Evolutionary conservation across 2,329 filamentous ascomycete species (phyloP), one percentile per base, ranked within the genome.

Genomic region (Sclerotinia sclerotiorum): DNA sequence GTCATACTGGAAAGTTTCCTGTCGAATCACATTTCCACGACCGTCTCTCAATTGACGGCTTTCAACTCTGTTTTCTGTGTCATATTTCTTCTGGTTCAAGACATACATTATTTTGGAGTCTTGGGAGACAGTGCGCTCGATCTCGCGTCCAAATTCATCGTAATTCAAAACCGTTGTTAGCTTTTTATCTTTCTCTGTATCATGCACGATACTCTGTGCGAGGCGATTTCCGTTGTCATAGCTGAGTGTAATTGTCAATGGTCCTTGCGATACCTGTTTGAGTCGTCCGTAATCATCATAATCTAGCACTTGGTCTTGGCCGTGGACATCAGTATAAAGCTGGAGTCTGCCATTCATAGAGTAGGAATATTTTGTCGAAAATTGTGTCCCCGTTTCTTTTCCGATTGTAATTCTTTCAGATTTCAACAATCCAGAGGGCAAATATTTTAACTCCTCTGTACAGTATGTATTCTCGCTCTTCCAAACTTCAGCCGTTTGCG

Each of bases 271-370:
- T 29, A 54, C 15, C 51, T 32, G 24, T 29, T 54, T 54, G 1
- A 54, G 27, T 29, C 51, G 5, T 29, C 51, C 51, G 32, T 54
- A 54, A 54, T 54, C 51, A 32, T 54, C 51, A 17, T 54, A 54
- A 29, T 54, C 27, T 7, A 32, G 8, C 51, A 54, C 6, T 29
- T 54, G 51, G 11, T 54, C 27, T 32, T 29, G 15, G 15, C 13
- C 27, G 32, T 54, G 51, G 27, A 54, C 51, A 54, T 54, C 51
- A 19, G 51, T 54, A 32, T 54, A 54, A 32, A 7, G 0, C 11
- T 54, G 51, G 29, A 54, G 51, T 19, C 27, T 54, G 27, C 51
- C 51, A 54, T 54, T 54, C 51, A 54, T 54, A 6, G 51, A 54
- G 51, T 54, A 32, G 2, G 51, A 54, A 32, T 54, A 54, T 29